Base-by-base conservation (phyloP, 371 early-diverging fungal species). In the Syncephalis fuscata region DNA sequence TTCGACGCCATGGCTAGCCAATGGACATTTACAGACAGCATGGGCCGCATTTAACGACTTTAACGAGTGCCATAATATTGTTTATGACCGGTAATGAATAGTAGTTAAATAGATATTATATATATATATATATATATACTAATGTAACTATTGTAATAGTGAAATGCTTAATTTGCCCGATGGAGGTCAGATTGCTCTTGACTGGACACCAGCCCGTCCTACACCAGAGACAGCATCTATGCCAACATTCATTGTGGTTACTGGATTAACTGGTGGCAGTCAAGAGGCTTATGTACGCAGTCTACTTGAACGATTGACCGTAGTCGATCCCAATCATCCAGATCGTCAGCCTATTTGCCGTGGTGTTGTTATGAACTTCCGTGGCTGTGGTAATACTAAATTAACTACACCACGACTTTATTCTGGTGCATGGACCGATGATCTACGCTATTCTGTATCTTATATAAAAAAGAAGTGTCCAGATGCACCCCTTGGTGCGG, bases 261-360 rank as follows among this genome's bases (percentile, higher is more conserved):
- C 89, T 63, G 92, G 95, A 5, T 63, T 94, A 48, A 89, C 90
- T 0, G 95, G 95, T 22, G 90, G 91, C 25, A 27, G 36, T 22
- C n/a, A 16, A n/a, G 51, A 51, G 24, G 9, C n/a, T 2, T 46
- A 51, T 26, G 25, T 51, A 14, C 32, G 32, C 11, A 32, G 32
- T 32, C 32, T 32, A 32, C 11, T 32, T 4, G 32, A 32, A 32
- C 32, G 11, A 32, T 11, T 32, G 7, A 32, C 32, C 32, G 32
- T 32, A 11, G 32, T 32, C 11, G 32, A 32, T 11, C 32, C 32
- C 64, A 38, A 67, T 82, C 57, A 68, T 57, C 1, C 37, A 54
- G 41, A 68, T 60, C 19, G 73, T 74, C 15, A 68, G 76, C 53
- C 58, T 62, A 32, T 83, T 77, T 60, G 11, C 11, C 72, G 81